Percentiles rank a stretch among this genome's conserved stretches.
Evolutionary conservation across 2,329 filamentous ascomycete species (phyloP).

Genomic region (Rugonectria rugulosa): DNA sequence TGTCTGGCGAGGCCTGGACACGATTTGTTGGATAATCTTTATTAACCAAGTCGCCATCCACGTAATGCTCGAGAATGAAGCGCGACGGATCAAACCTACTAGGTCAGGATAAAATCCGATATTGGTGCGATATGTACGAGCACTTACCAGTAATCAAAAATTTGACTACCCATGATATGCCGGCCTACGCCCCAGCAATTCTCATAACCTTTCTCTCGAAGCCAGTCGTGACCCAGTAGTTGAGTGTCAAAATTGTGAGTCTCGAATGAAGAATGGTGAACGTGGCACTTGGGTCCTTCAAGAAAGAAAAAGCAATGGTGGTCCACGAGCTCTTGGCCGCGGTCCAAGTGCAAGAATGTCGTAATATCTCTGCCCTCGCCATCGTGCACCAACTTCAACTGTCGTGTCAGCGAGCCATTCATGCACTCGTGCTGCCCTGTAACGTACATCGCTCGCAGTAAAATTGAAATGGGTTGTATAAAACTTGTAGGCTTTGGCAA

Average conservation of each 20-base stretch:
- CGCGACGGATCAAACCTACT: constrained; percentile 10
- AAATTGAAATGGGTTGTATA: constrained; percentile 60
- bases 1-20: background rate
- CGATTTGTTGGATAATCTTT: background rate
- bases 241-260: constrained; percentile 77
- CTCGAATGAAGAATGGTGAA: constrained; percentile 75
- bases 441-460: constrained; percentile 54
- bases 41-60: constrained; percentile 18
- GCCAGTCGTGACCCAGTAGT: constrained; percentile 73
- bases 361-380: constrained; percentile 46
- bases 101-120: background rate
- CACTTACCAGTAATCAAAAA: constrained; percentile 57
- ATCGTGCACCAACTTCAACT: constrained; percentile 2
- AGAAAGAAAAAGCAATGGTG: constrained; percentile 62
- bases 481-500: constrained; percentile 57
- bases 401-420: no score
- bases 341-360: constrained; percentile 55
- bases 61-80: constrained; percentile 21
- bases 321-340: constrained; percentile 54
- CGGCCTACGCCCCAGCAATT: constrained; percentile 76
- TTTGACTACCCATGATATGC: constrained; percentile 74
- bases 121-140: background rate
- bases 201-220: constrained; percentile 67
- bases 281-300: constrained; percentile 56
- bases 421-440: no score